Evolutionary conservation across 164 flowering plant genomes (phyloP).

Genomic region (Amborella trichopoda): DNA sequence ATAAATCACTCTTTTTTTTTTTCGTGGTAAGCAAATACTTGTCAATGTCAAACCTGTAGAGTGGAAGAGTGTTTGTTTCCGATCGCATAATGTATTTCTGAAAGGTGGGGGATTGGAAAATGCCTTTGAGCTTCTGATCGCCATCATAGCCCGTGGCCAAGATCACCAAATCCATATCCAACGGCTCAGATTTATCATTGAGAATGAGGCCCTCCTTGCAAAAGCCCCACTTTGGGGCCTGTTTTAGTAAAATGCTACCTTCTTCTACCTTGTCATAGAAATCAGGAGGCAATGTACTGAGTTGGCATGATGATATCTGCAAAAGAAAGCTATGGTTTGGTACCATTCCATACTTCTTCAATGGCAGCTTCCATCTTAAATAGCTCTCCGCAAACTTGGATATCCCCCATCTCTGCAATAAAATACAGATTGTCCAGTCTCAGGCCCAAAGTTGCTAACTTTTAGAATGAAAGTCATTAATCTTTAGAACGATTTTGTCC

Average conservation of each 20-base stretch:
- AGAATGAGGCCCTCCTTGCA: slow-evolving; percentile 35
- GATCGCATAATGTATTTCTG: slow-evolving; percentile 22
- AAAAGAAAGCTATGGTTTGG: slow-evolving; percentile 43
- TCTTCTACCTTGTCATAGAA: slow-evolving; percentile 50
- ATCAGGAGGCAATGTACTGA: slow-evolving; percentile 26
- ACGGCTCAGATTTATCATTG: slow-evolving; percentile 18
- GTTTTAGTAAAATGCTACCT: slow-evolving; percentile 49
- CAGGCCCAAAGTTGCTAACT: not conserved
- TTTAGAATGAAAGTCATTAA: not conserved
- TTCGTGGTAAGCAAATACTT: not conserved
- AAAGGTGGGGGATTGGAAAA: slow-evolving; percentile 32
- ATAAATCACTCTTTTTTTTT: not conserved
- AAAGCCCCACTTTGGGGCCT: slow-evolving; percentile 30
- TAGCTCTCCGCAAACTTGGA: slow-evolving; percentile 51
- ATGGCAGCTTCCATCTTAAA: slow-evolving; percentile 25
- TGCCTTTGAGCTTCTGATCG: slow-evolving; percentile 35
- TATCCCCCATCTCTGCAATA: slow-evolving; percentile 46
- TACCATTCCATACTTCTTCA: slow-evolving; percentile 39
- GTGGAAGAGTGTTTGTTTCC: slow-evolving; percentile 19
- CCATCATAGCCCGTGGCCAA: slow-evolving; percentile 53
- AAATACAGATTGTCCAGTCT: not conserved
- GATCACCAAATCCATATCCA: slow-evolving; percentile 46
- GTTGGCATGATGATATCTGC: slow-evolving; percentile 25
- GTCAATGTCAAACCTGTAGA: slow-evolving; percentile 32
- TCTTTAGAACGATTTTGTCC: not conserved